Evolutionary conservation across 2,329 filamentous ascomycete species (phyloP).

Genomic region (Capronia americana): DNA sequence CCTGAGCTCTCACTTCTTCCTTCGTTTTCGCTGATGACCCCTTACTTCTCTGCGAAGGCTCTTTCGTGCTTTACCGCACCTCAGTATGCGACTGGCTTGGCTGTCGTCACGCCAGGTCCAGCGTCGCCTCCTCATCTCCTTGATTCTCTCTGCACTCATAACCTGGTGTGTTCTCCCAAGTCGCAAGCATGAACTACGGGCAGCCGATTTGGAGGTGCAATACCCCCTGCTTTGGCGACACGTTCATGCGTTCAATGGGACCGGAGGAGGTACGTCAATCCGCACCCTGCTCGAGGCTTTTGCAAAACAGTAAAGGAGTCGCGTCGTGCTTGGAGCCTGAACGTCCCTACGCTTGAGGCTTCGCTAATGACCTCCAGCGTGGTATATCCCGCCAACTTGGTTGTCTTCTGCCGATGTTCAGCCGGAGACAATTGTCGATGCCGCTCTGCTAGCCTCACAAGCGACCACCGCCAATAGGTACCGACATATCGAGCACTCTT

Average conservation of each 20-base stretch:
- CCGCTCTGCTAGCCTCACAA: slow-evolving; percentile 40
- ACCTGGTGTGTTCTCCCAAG: slow-evolving; percentile 22
- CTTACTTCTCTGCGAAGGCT: neutral
- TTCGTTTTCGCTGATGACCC: neutral
- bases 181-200: slow-evolving; percentile 13
- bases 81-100: slow-evolving; percentile 25
- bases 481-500: slow-evolving; percentile 38
- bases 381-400: slow-evolving; percentile 33
- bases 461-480: slow-evolving; percentile 28
- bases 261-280: slow-evolving; percentile 25
- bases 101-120: slow-evolving; percentile 19
- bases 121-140: slow-evolving; percentile 23
- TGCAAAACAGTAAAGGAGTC: neutral
- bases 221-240: slow-evolving; percentile 30
- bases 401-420: slow-evolving; percentile 21
- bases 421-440: slow-evolving; percentile 41
- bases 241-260: slow-evolving; percentile 32
- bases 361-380: slow-evolving; percentile 21
- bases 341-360: neutral
- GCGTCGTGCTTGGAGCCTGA: neutral
- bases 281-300: neutral
- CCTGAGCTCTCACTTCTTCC: neutral
- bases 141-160: slow-evolving; percentile 14
- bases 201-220: slow-evolving; percentile 18
- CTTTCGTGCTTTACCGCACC: neutral